These are phyloP conservation scores for Sphenostylis stenocarpa DNA, from an alignment of 306 rosid genomes.

Conservation along the genomic window DNA sequence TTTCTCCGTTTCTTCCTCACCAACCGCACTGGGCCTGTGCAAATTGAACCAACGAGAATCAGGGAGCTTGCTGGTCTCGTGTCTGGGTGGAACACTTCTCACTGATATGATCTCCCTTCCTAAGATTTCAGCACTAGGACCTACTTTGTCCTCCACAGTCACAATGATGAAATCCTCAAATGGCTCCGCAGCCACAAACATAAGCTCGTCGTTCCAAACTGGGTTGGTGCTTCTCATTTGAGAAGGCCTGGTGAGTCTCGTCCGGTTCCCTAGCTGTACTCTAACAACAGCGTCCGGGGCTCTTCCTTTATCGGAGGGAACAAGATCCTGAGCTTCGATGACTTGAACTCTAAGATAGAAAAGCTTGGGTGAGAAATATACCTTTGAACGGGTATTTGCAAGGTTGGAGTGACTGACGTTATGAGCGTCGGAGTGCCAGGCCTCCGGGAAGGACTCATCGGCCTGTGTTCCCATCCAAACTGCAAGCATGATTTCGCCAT, in stretches of 20 bases:
- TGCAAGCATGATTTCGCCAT: slow-evolving; percentile 90
- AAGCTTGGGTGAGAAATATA: slow-evolving; percentile 87
- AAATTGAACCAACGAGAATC: slow-evolving; percentile 79
- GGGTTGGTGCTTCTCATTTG: slow-evolving; percentile 51
- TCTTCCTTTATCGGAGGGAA: slow-evolving; percentile 62
- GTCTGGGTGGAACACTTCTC: slow-evolving; percentile 48
- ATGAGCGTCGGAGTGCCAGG: slow-evolving; percentile 99
- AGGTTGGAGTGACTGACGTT: slow-evolving; percentile 66
- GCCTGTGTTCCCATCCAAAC: slow-evolving; percentile 99
- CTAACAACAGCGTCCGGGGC: slow-evolving; percentile 49
- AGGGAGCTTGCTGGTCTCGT: slow-evolving; percentile 58
- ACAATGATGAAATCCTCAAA: slow-evolving; percentile 67
- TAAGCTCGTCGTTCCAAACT: slow-evolving; percentile 79
- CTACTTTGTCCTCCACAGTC: slow-evolving; percentile 65
- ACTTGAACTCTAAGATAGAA: slow-evolving; percentile 78
- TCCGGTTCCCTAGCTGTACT: slow-evolving; percentile 63
- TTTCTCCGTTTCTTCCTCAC: slow-evolving; percentile 55
- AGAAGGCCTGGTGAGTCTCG: slow-evolving; percentile 48
- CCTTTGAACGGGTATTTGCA: slow-evolving; percentile 74
- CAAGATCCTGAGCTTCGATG: slow-evolving; percentile 86
- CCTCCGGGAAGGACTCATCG: slow-evolving; percentile 86
- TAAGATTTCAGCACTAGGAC: slow-evolving; percentile 59
- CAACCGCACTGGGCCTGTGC: slow-evolving; percentile 50
- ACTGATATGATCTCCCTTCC: slow-evolving; percentile 65
- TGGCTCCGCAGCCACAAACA: slow-evolving; percentile 92